phyloP scores from a whole-genome alignment of 2,329 filamentous ascomycete species.

The Apiospora rasikravindrae region DNA sequence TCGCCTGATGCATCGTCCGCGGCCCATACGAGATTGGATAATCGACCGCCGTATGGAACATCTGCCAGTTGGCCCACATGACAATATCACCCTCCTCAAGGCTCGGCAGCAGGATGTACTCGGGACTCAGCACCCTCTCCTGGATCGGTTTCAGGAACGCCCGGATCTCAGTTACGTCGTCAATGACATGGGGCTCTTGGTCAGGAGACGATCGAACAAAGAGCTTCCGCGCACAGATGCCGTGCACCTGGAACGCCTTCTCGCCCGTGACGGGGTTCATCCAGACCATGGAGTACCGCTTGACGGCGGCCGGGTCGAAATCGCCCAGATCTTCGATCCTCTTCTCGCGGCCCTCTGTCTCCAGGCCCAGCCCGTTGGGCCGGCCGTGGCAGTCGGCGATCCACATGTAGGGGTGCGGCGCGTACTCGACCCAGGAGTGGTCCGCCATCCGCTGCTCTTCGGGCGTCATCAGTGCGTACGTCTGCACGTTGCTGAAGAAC shows the following conservation, averaged over 20 bases:
- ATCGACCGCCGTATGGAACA: constrained; percentile 50
- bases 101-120: constrained; percentile 46
- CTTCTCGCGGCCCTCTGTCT: constrained; percentile 44
- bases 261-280: constrained; percentile 48
- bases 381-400: constrained; percentile 46
- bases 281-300: constrained; percentile 53
- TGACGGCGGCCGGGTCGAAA: constrained; percentile 42
- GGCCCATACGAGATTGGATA: constrained; percentile 46
- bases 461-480: constrained; percentile 46
- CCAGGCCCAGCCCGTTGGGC: constrained; percentile 47
- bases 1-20: constrained; percentile 53
- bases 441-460: constrained; percentile 48
- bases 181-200: constrained; percentile 42
- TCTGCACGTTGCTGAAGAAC: constrained; percentile 49
- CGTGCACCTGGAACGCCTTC: constrained; percentile 50
- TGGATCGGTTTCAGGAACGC: constrained; percentile 43
- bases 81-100: constrained; percentile 50
- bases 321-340: constrained; percentile 42
- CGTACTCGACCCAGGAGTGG: constrained; percentile 52
- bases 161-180: constrained; percentile 45
- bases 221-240: constrained; percentile 44
- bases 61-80: constrained; percentile 50
- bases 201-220: constrained; percentile 42
- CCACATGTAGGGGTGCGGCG: constrained; percentile 51
- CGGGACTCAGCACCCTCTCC: constrained; percentile 46